Base-by-base conservation (phyloP, 257 asterid genomes). In the Solanum sejunctum region DNA sequence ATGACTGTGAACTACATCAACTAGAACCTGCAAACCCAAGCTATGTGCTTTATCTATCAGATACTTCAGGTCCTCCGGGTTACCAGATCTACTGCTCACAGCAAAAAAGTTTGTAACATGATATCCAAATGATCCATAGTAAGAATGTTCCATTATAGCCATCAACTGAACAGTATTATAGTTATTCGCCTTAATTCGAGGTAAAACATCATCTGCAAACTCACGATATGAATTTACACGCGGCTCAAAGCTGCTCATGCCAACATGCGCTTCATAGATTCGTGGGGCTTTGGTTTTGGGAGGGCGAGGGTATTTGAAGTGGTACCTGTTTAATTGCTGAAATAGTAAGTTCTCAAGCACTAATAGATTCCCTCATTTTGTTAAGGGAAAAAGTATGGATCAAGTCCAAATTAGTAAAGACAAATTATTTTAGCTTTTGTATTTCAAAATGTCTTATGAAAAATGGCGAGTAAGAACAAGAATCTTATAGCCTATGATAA, bases 131-230 rank as follows among this genome's bases (percentile, higher is more conserved):
- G 98, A 95, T 56, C 88, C 99, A 70, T 96, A 96, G 89, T 96
- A 96, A 67, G 99, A 95, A 90, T 96, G 99, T 90, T 96, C 99
- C 98, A 94, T 94, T 55, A 96, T 89, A 86, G 98, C 99, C 99
- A 96, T 96, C 89, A 96, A 90, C 93, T 96, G 99, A 88, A 96
- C 91, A 57, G 98, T 93, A 83, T 96, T 96, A 86, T 96, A 96
- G 84, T 91, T 91, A 88, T 95, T 95, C 85, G 92, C 97, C 86
- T 85, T 88, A 85, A 96, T 92, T 67, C 96, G 99, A 86, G 98
- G 99, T 89, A 96, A 86, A 81, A 93, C 88, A 70, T 91, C 90
- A 89, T 96, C 98, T 15, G 98, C 98, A 81, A 96, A 96, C 87
- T 95, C 97, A 84, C 95, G 88, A 69, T 96, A 96, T 52, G 99